Evolutionary conservation across 1,284 basidiomycete species (phyloP).

Genomic region (Cryptococcus neoformans): DNA sequence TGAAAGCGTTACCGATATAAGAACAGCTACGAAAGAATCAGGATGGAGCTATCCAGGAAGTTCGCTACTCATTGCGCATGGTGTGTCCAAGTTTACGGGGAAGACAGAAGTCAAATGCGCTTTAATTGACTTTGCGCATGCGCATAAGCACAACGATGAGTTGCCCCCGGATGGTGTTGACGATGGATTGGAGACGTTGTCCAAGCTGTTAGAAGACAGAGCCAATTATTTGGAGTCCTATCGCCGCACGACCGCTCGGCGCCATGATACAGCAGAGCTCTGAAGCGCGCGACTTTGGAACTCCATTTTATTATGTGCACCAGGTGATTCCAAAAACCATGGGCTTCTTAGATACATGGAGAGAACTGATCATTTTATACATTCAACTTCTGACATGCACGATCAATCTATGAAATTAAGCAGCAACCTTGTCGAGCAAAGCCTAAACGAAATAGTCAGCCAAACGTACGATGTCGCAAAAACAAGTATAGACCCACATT

Average conservation of each 20-base stretch:
- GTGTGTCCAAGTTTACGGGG: not conserved
- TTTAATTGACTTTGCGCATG: constrained; percentile 7
- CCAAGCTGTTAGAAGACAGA: not conserved
- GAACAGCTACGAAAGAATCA: not conserved
- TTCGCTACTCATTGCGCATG: constrained; percentile 1
- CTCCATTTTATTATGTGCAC: too few relatives aligned
- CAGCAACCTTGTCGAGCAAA: constrained; percentile 25
- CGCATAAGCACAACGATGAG: not conserved
- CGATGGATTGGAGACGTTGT: not conserved
- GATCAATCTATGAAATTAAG: not conserved
- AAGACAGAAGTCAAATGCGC: not conserved
- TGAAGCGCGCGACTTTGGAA: too few relatives aligned
- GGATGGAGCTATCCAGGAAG: constrained; percentile 5
- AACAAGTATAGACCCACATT: constrained; percentile 44
- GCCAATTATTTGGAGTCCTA: not conserved
- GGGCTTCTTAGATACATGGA: too few relatives aligned
- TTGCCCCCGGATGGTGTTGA: not conserved
- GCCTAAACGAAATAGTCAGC: constrained; percentile 9
- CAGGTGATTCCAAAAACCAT: too few relatives aligned
- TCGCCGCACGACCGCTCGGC: too few relatives aligned
- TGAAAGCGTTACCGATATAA: not conserved
- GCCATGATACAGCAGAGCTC: not conserved
- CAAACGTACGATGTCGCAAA: not conserved
- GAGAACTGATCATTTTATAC: too few relatives aligned
- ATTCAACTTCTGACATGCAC: too few relatives aligned